A percentile compares a stretch with the other conserved stretches of the same genome.
Evolutionary conservation across 148 eudicot genomes (phyloP).

Genomic region (Pharnaceum exiguum): DNA sequence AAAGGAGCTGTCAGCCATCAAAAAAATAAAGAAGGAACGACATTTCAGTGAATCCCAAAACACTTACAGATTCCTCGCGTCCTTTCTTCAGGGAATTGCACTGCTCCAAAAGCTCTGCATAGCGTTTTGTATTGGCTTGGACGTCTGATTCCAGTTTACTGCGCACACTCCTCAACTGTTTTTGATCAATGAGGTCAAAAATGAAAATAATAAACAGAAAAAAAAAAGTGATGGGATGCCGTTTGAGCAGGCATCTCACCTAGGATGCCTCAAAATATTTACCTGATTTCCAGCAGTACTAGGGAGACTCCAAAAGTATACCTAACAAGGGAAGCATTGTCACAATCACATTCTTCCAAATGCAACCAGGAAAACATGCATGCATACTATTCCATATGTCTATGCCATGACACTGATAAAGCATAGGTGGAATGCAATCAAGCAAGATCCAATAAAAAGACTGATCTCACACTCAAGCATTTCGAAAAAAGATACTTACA

Average conservation of each 20-base stretch:
- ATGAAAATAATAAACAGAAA: no score
- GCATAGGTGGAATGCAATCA: constrained; percentile 1
- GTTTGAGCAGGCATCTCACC: neutral
- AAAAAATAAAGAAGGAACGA: neutral
- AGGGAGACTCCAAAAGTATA: constrained; percentile 98
- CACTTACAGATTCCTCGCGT: constrained; percentile 83
- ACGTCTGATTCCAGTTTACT: constrained; percentile 75
- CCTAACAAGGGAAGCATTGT: constrained; percentile 33
- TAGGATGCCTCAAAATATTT: constrained; percentile 3
- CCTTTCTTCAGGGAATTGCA: constrained; percentile 73
- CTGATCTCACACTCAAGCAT: neutral
- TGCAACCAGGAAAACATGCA: neutral
- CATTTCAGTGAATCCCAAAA: constrained; percentile 1
- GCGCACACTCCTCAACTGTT: constrained; percentile 69
- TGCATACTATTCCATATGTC: neutral
- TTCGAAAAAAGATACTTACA: constrained; percentile 31
- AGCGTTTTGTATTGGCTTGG: constrained; percentile 61
- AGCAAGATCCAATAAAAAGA: constrained; percentile 8
- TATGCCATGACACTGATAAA: neutral
- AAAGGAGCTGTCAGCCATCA: constrained; percentile 5
- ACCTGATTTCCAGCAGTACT: constrained; percentile 99
- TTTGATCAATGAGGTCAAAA: no score
- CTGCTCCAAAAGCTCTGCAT: constrained; percentile 60
- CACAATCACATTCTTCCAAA: neutral
- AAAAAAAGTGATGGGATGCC: no score